Percentiles rank a stretch among this genome's conserved stretches.
Conservation (phyloP, 75 land plant genomes). For the Adiantum capillusveneris region DNA sequence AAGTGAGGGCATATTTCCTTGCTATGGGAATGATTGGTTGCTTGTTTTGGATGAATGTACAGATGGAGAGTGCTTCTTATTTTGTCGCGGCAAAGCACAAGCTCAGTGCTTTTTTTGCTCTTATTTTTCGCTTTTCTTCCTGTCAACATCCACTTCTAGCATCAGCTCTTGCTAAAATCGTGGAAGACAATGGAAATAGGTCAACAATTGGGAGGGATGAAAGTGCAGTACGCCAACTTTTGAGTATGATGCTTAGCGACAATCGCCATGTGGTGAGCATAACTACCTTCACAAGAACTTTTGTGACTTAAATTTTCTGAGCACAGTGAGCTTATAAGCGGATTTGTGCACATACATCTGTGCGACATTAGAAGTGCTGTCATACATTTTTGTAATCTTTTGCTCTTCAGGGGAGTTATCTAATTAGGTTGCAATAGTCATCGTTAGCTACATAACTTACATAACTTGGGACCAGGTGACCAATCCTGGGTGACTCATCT, state of each 20-base stretch:
- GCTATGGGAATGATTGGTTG: too few relatives aligned
- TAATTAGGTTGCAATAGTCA: too few relatives aligned
- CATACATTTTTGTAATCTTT: too few relatives aligned
- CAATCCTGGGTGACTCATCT: too few relatives aligned
- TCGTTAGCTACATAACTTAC: too few relatives aligned
- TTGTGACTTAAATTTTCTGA: too few relatives aligned
- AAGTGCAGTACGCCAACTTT: slow-evolving; percentile 93
- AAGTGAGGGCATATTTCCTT: too few relatives aligned
- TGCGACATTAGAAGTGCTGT: too few relatives aligned
- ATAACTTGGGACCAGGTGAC: too few relatives aligned
- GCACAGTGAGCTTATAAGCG: too few relatives aligned
- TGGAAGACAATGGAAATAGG: slow-evolving; percentile 72
- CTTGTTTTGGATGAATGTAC: slow-evolving; percentile 17
- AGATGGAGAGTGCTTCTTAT: slow-evolving; percentile 85
- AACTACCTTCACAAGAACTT: not conserved
- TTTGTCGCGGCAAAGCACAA: slow-evolving; percentile 91
- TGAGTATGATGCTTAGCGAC: slow-evolving; percentile 96
- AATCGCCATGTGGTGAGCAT: slow-evolving; percentile 88
- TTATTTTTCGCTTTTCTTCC: slow-evolving; percentile 95
- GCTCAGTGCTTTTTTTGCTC: slow-evolving; percentile 95
- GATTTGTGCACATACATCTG: too few relatives aligned
- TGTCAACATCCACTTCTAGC: slow-evolving; percentile 98
- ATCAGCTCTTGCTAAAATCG: slow-evolving; percentile 89
- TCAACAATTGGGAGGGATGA: slow-evolving; percentile 87
- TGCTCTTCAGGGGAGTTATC: too few relatives aligned